Evolutionary conservation across 177 flowering plant species (phyloP).

Genomic region (Vitis hybrid): DNA sequence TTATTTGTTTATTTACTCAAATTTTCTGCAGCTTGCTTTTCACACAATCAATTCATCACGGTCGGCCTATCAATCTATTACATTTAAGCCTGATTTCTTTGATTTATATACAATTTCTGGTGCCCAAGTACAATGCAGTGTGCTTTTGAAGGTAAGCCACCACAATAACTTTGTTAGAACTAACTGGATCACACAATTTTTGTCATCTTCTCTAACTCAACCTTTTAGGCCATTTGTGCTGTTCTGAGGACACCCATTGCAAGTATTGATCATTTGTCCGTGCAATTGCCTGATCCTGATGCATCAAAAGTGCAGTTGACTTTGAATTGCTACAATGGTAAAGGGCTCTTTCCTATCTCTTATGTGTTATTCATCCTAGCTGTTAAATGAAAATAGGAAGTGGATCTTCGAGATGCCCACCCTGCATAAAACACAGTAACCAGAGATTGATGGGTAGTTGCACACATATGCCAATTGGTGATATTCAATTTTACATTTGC

Average conservation of each 20-base stretch:
- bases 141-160: constrained; percentile 80
- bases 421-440: background rate
- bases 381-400: background rate
- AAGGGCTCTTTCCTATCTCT: background rate
- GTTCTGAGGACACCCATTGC: constrained; percentile 89
- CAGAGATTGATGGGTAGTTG: background rate
- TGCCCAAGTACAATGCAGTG: constrained; percentile 69
- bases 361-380: background rate
- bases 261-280: constrained; percentile 59
- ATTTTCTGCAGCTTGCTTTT: constrained; percentile 58
- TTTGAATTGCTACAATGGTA: constrained; percentile 74
- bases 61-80: constrained; percentile 73
- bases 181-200: background rate
- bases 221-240: constrained; percentile 77
- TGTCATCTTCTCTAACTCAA: constrained; percentile 8
- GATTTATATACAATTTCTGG: constrained; percentile 59
- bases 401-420: background rate
- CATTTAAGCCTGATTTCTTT: constrained; percentile 73
- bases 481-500: background rate
- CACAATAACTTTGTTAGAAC: background rate
- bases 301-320: constrained; percentile 85
- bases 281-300: constrained; percentile 60
- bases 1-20: background rate
- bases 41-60: constrained; percentile 82
- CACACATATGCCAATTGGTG: background rate